phyloP scores from a whole-genome alignment of 345 rosid genomes.

The Rhodamnia rubescens region DNA sequence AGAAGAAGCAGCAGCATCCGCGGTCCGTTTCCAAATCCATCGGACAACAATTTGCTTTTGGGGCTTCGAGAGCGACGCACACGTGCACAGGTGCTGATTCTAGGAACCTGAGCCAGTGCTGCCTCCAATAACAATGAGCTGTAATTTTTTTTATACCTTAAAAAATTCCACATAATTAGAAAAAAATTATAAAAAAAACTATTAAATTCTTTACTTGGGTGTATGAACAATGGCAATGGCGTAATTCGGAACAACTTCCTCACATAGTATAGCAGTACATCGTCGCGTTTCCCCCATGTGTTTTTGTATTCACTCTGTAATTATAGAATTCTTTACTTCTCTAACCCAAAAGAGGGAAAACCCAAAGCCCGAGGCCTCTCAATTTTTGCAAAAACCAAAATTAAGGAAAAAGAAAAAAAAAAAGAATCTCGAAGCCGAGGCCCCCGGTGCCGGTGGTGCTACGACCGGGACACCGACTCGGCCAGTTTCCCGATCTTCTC shows the following conservation, averaged over 20 bases:
- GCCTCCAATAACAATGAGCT: neutral
- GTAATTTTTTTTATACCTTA: neutral
- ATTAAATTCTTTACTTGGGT: neutral
- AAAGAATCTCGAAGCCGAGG: neutral
- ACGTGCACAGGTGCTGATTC: conserved; percentile 33
- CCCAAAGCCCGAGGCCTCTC: neutral
- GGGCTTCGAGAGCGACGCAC: conserved; percentile 12
- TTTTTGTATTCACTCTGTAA: neutral
- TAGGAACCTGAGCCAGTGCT: conserved; percentile 20
- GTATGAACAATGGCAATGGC: neutral
- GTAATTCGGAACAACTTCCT: neutral
- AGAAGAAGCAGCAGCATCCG: neutral
- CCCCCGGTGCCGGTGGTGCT: neutral
- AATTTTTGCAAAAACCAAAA: neutral
- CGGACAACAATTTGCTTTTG: neutral
- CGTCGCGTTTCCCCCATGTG: neutral
- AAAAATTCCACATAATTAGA: neutral
- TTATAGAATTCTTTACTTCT: neutral
- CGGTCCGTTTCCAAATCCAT: neutral
- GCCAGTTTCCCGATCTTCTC: conserved; percentile 72
- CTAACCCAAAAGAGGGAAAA: neutral
- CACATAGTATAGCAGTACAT: neutral
- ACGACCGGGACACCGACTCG: conserved; percentile 68
- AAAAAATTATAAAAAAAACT: neutral
- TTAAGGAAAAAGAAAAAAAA: neutral